A percentile compares a stretch with the other conserved stretches of the same genome.
phyloP scores from a whole-genome alignment of 2,329 filamentous ascomycete genomes.

The Cercospora nicotianae region DNA sequence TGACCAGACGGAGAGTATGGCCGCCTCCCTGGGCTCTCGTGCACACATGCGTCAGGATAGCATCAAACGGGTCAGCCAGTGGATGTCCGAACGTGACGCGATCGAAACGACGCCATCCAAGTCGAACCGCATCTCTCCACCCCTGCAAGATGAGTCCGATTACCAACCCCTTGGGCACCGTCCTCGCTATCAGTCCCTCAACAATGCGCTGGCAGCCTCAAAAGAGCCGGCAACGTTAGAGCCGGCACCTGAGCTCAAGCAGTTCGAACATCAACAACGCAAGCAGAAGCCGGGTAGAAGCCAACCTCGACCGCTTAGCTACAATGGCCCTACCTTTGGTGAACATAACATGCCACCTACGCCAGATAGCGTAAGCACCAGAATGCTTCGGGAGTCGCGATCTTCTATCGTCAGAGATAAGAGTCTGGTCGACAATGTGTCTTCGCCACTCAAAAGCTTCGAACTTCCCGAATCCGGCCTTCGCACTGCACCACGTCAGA shows the following conservation, averaged over 20 bases:
- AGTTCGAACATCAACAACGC: slow-evolving; percentile 9
- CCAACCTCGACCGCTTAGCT: slow-evolving; percentile 21
- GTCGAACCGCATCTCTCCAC: slow-evolving; percentile 31
- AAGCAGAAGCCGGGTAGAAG: slow-evolving; percentile 17
- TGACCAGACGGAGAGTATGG: slow-evolving; percentile 21
- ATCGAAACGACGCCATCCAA: slow-evolving; percentile 36
- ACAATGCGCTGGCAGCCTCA: slow-evolving; percentile 19
- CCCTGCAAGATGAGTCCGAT: slow-evolving; percentile 18
- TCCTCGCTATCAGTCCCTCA: slow-evolving; percentile 11
- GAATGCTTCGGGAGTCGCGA: slow-evolving; percentile 36
- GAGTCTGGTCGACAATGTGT: slow-evolving; percentile 30
- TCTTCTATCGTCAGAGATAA: slow-evolving; percentile 33
- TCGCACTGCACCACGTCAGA: slow-evolving; percentile 33
- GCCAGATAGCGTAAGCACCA: slow-evolving; percentile 38
- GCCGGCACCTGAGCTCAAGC: slow-evolving; percentile 13
- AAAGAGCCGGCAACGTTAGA: slow-evolving; percentile 20
- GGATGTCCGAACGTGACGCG: slow-evolving; percentile 37
- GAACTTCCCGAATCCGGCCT: slow-evolving; percentile 26
- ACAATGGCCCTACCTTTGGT: slow-evolving; percentile 30
- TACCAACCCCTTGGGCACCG: background rate
- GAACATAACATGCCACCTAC: slow-evolving; percentile 37
- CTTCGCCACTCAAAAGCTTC: slow-evolving; percentile 27
- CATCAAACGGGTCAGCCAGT: slow-evolving; percentile 40
- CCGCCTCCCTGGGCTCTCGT: slow-evolving; percentile 15
- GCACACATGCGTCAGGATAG: slow-evolving; percentile 35